A percentile compares a stretch with the other conserved stretches of the same genome.
Evolutionary conservation across 495 filamentous ascomycete genomes (phyloP).

Genomic region (Cryomyces minteri): DNA sequence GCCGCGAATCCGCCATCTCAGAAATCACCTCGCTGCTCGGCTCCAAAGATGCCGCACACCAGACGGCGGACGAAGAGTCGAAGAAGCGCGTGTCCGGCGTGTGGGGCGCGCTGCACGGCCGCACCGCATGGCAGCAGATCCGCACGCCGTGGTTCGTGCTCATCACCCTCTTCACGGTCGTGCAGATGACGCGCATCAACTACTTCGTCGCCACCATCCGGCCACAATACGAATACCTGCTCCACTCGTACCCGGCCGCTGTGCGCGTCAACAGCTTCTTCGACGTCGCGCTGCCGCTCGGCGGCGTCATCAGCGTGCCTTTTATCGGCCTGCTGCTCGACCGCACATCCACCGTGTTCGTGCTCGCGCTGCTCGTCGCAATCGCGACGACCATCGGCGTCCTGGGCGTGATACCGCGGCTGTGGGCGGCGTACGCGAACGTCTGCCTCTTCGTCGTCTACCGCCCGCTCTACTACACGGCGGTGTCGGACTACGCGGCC

Average conservation of each 20-base stretch:
- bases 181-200: constrained; percentile 92
- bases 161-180: constrained; percentile 69
- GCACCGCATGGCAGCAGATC: constrained; percentile 56
- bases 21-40: constrained; percentile 62
- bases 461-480: constrained; percentile 59
- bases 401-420: constrained; percentile 54
- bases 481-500: constrained; percentile 71
- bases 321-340: constrained; percentile 80
- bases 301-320: constrained; percentile 68
- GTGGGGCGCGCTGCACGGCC: constrained; percentile 77
- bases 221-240: constrained; percentile 64
- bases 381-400: constrained; percentile 62
- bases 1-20: constrained; percentile 46
- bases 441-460: constrained; percentile 65
- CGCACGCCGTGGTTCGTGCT: constrained; percentile 70
- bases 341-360: constrained; percentile 49
- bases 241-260: constrained; percentile 39
- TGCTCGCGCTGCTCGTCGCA: constrained; percentile 53
- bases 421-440: constrained; percentile 58
- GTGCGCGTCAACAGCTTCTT: constrained; percentile 65
- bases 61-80: constrained; percentile 34
- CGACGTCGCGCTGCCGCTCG: constrained; percentile 73
- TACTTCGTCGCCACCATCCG: constrained; percentile 91
- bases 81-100: constrained; percentile 52
- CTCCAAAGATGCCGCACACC: constrained; percentile 31